phyloP scores from a whole-genome alignment of 768 basidiomycete genomes.

The Suillus subaureus region DNA sequence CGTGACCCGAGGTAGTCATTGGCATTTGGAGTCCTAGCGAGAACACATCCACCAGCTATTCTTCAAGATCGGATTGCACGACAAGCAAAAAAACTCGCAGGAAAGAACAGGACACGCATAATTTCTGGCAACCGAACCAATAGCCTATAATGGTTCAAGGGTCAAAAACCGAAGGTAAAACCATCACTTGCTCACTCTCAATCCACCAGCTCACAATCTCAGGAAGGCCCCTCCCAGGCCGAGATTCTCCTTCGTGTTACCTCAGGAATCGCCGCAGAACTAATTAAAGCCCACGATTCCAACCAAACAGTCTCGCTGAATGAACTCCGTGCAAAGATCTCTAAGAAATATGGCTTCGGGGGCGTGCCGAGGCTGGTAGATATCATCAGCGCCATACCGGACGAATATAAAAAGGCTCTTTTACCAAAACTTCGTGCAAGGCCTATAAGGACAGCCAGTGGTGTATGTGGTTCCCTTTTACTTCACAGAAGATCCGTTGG shows the following conservation, averaged over 20 bases:
- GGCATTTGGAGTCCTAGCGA: not conserved
- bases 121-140: not conserved
- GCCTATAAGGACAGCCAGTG: constrained; percentile 95
- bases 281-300: constrained; percentile 85
- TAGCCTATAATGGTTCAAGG: constrained; percentile 41
- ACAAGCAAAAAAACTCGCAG: not conserved
- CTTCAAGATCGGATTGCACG: constrained; percentile 2
- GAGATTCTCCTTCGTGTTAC: constrained; percentile 90
- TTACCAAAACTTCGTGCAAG: constrained; percentile 89
- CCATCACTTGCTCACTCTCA: not conserved
- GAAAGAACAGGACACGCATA: not conserved
- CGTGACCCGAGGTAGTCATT: constrained; percentile 5
- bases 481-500: not conserved
- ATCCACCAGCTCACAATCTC: constrained; percentile 3
- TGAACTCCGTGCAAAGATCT: constrained; percentile 81
- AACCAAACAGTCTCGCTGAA: constrained; percentile 84
- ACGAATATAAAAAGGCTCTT: constrained; percentile 92
- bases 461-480: constrained; percentile 54
- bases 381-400: constrained; percentile 97
- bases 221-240: constrained; percentile 78
- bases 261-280: constrained; percentile 91
- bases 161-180: constrained; percentile 40
- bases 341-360: constrained; percentile 86
- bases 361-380: constrained; percentile 94
- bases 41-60: not conserved